Base-by-base conservation (phyloP, 1,284 basidiomycete genomes). In the Fomitopsis schrenkii region DNA sequence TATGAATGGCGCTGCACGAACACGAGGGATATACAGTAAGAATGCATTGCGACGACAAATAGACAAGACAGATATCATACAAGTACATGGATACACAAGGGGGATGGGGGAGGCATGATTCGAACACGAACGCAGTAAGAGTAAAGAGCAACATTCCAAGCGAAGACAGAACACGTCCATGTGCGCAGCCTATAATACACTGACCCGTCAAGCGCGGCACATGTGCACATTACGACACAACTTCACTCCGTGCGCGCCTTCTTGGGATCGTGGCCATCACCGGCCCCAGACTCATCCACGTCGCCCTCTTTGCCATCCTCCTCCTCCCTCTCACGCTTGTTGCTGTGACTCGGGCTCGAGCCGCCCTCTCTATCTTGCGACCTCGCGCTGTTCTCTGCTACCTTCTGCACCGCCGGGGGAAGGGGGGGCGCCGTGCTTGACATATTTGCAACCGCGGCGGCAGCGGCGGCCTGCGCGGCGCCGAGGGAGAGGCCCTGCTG, bases 201-300 rank as follows among this genome's bases (percentile, higher is more conserved):
- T 36, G 4, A 30, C 17, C 40, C 41, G 22, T 26, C 46, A n/a
- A 12, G 28, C 35, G 19, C 57, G 14, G 19, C 12, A 22, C 36
- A 53, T 30, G 30, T 40, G 35, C 15, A 17, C 28, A 52, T 28
- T 14, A 28, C 15, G 45, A 12, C 35, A 9, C 41, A 52, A 8
- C n/a, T 17, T 58, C 53, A 74, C 56, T 73, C 73, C 15, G 66
- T 64, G 45, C 73, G 72, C 58, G 64, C 67, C 65, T 71, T 64
- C 68, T 75, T 75, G 50, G 67, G 60, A 59, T 63, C 66, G 30
- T 62, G 62, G 64, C 61, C 63, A 17, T 22, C 48, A 22, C 6
- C 42, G 4, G 40, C 5, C 14, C 5, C 40, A 15, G 19, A 2
- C 61, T 61, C 56, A 64, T 60, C 26, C 61, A 63, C 6, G 22